Evolutionary conservation across 768 basidiomycete species (phyloP), one percentile per base, ranked within the genome.

Genomic region (Amanita exitialis): DNA sequence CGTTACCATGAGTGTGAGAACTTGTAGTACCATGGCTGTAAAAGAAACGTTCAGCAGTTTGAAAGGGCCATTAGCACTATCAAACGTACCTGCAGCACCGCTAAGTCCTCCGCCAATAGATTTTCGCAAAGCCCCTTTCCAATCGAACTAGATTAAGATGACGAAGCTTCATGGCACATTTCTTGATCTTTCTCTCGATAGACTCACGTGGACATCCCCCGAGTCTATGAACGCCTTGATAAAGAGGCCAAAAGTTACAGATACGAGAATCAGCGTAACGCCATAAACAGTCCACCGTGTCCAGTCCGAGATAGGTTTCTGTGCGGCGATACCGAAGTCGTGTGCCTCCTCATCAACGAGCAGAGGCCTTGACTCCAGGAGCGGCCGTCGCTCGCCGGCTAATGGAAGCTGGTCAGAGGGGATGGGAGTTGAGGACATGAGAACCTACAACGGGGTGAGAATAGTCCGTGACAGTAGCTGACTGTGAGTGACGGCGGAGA

Each of bases 21-120:
- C 95, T 63, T 98, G 95, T 4, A 98, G 71, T 3, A 98, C 78
- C 95, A 97, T 98, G 0, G 94, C 94, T 78, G 45, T 6, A 39
- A 6, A 15, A 41, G 38, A 15, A 30, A 51, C 2, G 49, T 27
- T 54, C n/a, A 44, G 37, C 27, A 15, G n/a, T 5, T 12, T 15
- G 8, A 32, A 20, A 15, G 8, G 35, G 16, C 8, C 3, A 15
- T 28, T 20, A 16, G 18, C 9, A 23, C 23, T 21, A 16, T 7
- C 12, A 38, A 4, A 52, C 68, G 50, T 54, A 83, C 86, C 86
- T 55, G 86, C 86, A 13, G 91, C 90, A 44, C 93, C 94, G 57
- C 86, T 91, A 45, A 94, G 66, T 4, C 93, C 94, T 21, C 95
- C 94, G 6, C 95, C 95, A 0, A 89, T 73, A 3, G 95, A 95